A percentile compares a stretch with the other conserved stretches of the same genome.
These are phyloP conservation scores for Geotrichum australiense DNA, from an alignment of 1,139 yeast species.

Conservation along the genomic window DNA sequence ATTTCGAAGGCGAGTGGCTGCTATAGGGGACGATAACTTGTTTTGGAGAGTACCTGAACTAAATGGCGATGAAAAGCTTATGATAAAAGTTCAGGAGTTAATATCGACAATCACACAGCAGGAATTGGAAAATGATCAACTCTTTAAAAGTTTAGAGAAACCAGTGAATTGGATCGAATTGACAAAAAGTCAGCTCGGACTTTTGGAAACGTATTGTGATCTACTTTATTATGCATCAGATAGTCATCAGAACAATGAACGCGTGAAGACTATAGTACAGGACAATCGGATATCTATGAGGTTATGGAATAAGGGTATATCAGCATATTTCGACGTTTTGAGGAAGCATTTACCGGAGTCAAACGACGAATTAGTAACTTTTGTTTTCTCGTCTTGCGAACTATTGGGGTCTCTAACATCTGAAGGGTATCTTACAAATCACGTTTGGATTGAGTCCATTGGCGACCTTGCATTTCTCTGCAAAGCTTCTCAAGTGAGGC, in stretches of 20 bases:
- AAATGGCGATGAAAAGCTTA: too few relatives aligned
- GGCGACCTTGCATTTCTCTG: slow-evolving; percentile 33
- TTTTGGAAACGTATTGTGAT: slow-evolving; percentile 14
- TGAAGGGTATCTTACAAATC: slow-evolving; percentile 29
- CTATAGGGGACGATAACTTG: too few relatives aligned
- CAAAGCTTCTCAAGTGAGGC: slow-evolving; percentile 23
- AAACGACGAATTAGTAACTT: slow-evolving; percentile 25
- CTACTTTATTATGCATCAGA: slow-evolving; percentile 12
- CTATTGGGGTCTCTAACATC: slow-evolving; percentile 29
- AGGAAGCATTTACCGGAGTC: slow-evolving; percentile 25
- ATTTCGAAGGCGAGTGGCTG: too few relatives aligned
- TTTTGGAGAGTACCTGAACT: too few relatives aligned
- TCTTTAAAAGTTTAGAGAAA: too few relatives aligned
- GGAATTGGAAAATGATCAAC: too few relatives aligned
- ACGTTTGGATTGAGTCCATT: slow-evolving; percentile 32
- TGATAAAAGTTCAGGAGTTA: too few relatives aligned
- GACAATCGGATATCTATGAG: slow-evolving; percentile 31
- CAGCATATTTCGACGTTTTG: slow-evolving; percentile 28
- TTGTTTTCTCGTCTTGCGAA: slow-evolving; percentile 27
- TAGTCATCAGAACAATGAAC: neutral
- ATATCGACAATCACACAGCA: too few relatives aligned
- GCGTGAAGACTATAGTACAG: slow-evolving; percentile 21
- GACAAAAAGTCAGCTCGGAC: slow-evolving; percentile 10
- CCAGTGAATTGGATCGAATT: slow-evolving; percentile 13
- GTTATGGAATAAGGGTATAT: slow-evolving; percentile 33